Evolutionary conservation across 306 rosid species (phyloP).

Genomic region (Vicia faba): DNA sequence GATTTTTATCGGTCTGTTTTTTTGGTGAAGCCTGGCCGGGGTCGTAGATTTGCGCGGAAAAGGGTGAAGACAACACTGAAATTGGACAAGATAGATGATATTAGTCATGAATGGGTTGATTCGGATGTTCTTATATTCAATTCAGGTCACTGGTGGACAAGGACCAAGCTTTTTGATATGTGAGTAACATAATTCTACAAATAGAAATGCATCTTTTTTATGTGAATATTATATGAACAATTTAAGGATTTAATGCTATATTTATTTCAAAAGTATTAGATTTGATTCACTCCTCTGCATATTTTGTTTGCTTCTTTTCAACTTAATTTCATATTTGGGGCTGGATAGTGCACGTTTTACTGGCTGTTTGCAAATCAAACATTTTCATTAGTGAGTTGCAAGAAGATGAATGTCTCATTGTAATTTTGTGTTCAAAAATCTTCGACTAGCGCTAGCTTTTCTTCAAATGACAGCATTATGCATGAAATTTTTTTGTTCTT

Average conservation of each 20-base stretch:
- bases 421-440: constrained; percentile 4
- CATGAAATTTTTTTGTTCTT: background rate
- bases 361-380: background rate
- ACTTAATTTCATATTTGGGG: constrained; percentile 9
- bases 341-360: background rate
- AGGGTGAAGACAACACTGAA: constrained; percentile 72
- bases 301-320: constrained; percentile 17
- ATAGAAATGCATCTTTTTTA: constrained; percentile 8
- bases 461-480: background rate
- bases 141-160: constrained; percentile 95
- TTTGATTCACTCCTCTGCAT: background rate
- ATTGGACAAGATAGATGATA: constrained; percentile 73
- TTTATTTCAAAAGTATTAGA: background rate
- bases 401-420: constrained; percentile 13
- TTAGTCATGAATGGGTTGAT: constrained; percentile 78
- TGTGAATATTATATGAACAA: background rate
- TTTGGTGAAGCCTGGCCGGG: constrained; percentile 61
- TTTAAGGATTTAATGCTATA: constrained; percentile 1
- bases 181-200: constrained; percentile 49
- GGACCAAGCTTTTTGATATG: constrained; percentile 75
- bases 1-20: constrained; percentile 89
- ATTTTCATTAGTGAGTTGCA: background rate
- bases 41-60: constrained; percentile 60
- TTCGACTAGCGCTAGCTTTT: constrained; percentile 10
- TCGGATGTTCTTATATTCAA: constrained; percentile 85